Base-by-base conservation (phyloP, 805 yeast genomes). In the Torulaspora gathmanii region DNA sequence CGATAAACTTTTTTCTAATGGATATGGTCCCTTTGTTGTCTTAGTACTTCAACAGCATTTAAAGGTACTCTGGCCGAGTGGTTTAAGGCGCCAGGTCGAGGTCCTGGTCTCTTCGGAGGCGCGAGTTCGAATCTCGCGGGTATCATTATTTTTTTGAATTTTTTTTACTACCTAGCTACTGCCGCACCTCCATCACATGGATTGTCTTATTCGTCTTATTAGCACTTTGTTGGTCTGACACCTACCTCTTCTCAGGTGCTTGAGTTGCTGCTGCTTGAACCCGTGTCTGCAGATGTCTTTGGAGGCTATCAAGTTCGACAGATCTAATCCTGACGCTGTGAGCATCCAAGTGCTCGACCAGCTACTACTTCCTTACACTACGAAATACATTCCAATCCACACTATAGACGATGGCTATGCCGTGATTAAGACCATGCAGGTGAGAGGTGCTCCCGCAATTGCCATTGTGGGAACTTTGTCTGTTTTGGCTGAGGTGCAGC, bases 361-460 rank as follows among this genome's bases (percentile, higher is more conserved):
- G 65, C 73, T 89, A 12, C 64, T 78, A 27, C 75, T 91, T 29
- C 99, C 99, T 0, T 88, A 86, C 54, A 74, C 82, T 42, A 79
- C 95, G 1, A 73, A 70, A 39, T 91, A 87, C 64, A 69, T 90
- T 16, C 61, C 72, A 1, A 77, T 91, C 46, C 53, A 69, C 30
- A 69, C 79, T 13, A 79, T 86, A 40, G 82, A 82, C 37, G 89
- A 83, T 62, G 97, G 95, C 3, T 87, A 70, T 65, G 73, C 74
- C 15, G 95, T 86, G n/a, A 91, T 91, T 64, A 82, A 80, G 60
- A 73, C 73, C 46, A 91, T 91, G 99, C 89, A 86, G 57, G 97
- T 95, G 4, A 75, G 99, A 63, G 99, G 99, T 30, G 99, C 99
- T 0, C 99, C 99, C 0, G 98, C 98, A 1, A 91, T 91, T 61